phyloP scores from a whole-genome alignment of 345 rosid species.

The Rubroshorea leprosula region DNA sequence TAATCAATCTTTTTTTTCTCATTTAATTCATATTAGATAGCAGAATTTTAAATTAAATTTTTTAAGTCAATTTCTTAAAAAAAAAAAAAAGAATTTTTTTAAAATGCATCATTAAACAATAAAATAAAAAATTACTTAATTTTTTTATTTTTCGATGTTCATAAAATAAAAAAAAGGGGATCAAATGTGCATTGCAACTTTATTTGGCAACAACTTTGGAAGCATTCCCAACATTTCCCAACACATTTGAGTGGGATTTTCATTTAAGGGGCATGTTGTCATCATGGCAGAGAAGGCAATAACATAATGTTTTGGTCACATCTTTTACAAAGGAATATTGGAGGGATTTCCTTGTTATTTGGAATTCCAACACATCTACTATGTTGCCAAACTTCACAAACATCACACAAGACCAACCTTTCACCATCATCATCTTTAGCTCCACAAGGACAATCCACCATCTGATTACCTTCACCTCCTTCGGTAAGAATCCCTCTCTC shows the following conservation, averaged over 20 bases:
- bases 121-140: no score
- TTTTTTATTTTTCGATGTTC: no score
- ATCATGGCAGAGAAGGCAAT: conserved; percentile 53
- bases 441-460: conserved; percentile 68
- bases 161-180: no score
- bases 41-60: no score
- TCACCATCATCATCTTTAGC: conserved; percentile 78
- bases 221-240: neutral
- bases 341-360: conserved; percentile 57
- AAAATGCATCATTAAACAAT: no score
- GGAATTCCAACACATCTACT: conserved; percentile 72
- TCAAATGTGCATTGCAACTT: no score
- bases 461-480: conserved; percentile 16
- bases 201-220: neutral
- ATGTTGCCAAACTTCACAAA: conserved; percentile 91
- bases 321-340: conserved; percentile 70
- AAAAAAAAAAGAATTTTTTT: no score
- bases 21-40: no score
- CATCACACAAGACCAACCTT: conserved; percentile 73
- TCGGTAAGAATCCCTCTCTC: conserved; percentile 18
- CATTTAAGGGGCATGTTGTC: neutral
- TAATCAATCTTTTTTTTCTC: no score
- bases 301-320: conserved; percentile 69
- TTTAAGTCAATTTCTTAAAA: no score
- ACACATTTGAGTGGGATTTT: neutral